phyloP scores from a whole-genome alignment of 345 rosid genomes.

The Populus nigra region DNA sequence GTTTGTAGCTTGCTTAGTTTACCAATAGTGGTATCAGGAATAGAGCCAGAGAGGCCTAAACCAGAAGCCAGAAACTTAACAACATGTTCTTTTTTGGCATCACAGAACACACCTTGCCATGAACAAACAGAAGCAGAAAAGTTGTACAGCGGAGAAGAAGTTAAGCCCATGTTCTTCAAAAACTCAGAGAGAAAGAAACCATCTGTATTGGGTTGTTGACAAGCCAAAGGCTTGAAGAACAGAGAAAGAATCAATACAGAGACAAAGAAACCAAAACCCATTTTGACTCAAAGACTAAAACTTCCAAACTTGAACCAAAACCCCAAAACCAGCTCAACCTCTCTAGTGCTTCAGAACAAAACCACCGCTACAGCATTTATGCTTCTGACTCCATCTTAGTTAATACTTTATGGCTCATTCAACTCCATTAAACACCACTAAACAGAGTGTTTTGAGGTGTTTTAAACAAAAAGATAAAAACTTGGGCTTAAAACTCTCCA shows the following conservation, averaged over 20 bases:
- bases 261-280: constrained; percentile 58
- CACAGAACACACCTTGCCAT: constrained; percentile 73
- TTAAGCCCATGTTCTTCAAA: constrained; percentile 53
- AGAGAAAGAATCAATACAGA: constrained; percentile 55
- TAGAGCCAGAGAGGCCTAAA: constrained; percentile 62
- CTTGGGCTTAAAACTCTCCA: background rate
- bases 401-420: background rate
- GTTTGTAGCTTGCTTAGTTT: constrained; percentile 70
- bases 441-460: background rate
- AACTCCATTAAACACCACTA: constrained; percentile 17
- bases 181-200: constrained; percentile 71
- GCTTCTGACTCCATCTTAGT: constrained; percentile 11
- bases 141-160: constrained; percentile 38
- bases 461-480: background rate
- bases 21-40: constrained; percentile 84
- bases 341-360: constrained; percentile 9
- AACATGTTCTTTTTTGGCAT: constrained; percentile 49
- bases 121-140: constrained; percentile 63
- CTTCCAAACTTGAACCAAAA: constrained; percentile 15
- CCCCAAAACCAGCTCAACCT: constrained; percentile 16
- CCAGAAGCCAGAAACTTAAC: constrained; percentile 49
- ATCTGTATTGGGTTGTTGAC: constrained; percentile 88
- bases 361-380: background rate
- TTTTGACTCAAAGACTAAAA: constrained; percentile 26
- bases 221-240: constrained; percentile 47